Evolutionary conservation across 2,329 filamentous ascomycete species (phyloP), one percentile per base, ranked within the genome.

Genomic region (Aspergillus calidoustus): DNA sequence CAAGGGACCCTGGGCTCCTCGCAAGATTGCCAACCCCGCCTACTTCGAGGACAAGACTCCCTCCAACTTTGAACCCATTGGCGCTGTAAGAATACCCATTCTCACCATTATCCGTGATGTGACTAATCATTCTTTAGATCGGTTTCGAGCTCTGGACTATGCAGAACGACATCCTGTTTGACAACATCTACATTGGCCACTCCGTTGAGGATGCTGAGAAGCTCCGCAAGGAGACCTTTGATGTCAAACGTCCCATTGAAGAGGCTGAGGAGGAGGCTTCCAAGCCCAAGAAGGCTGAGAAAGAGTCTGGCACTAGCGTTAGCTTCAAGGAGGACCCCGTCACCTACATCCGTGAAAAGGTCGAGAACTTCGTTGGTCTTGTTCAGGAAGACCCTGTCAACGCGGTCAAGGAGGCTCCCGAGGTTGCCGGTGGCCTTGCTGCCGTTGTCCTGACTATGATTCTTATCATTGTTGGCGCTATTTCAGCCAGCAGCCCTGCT

Each of bases 71-170:
- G 95, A 99, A 86, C 93, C 95, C 70, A 98, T 99, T 80, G 95
- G 95, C 75, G 94, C 92, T 83, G 91, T 93, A 86, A 89, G 90
- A n/a, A 8, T 23, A 25, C 7, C 17, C 91, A 60, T 13, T 60
- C 15, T 34, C 34, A 41, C 49, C 31, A 25, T 38, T 30, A 19
- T 11, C 13, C 17, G 23, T 28, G n/a, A 23, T 30, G 13, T 47
- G 46, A 57, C 57, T 64, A 62, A 66, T 34, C 22, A 25, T 30
- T 8, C 34, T 59, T 51, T 74, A 93, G 91, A 93, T 98, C 82
- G 95, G 95, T 72, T 98, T 98, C 75, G 95, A 99, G 82, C 94
- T 99, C 83, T 99, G 95, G 95, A 98, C 95, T 74, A 99, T 99
- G 95, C 94, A 97, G 83, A 96, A 89, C 79, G 91, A 97, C 77